These are phyloP conservation scores for Bipolaris zeicola DNA, from an alignment of 2,329 filamentous ascomycete genomes.

Conservation along the genomic window DNA sequence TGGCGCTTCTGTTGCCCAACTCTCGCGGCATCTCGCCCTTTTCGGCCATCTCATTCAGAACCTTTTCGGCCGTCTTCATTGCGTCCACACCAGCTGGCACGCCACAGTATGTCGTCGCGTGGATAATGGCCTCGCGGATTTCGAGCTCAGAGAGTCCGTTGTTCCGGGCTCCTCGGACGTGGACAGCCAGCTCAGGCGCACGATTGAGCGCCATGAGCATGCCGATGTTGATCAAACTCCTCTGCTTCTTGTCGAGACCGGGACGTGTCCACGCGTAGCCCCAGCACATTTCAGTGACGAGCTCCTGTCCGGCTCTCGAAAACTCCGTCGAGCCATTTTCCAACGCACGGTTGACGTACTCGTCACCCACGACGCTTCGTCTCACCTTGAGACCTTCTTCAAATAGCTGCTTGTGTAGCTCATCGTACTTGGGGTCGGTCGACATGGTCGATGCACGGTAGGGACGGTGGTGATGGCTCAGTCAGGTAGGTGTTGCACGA, in stretches of 20 bases:
- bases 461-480: background rate
- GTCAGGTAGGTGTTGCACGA: background rate
- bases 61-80: conserved; percentile 58
- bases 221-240: conserved; percentile 67
- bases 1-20: conserved; percentile 38
- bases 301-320: conserved; percentile 64
- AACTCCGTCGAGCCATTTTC: conserved; percentile 64
- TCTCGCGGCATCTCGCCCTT: conserved; percentile 50
- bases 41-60: conserved; percentile 58
- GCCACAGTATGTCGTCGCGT: conserved; percentile 59
- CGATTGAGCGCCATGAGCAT: conserved; percentile 69
- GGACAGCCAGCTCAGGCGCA: conserved; percentile 63
- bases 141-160: conserved; percentile 67
- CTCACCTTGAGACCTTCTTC: conserved; percentile 66
- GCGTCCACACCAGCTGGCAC: conserved; percentile 62
- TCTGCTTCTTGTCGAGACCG: conserved; percentile 65
- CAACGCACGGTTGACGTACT: conserved; percentile 64
- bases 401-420: conserved; percentile 62
- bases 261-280: conserved; percentile 68
- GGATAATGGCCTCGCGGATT: conserved; percentile 64
- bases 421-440: conserved; percentile 49
- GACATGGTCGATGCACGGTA: conserved; percentile 40
- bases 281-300: conserved; percentile 69
- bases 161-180: conserved; percentile 66
- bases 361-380: conserved; percentile 64